Percentiles rank a stretch among this genome's conserved stretches.
These are phyloP conservation scores for Boletus sp. DNA, from an alignment of 768 basidiomycete species.

Conservation along the genomic window DNA sequence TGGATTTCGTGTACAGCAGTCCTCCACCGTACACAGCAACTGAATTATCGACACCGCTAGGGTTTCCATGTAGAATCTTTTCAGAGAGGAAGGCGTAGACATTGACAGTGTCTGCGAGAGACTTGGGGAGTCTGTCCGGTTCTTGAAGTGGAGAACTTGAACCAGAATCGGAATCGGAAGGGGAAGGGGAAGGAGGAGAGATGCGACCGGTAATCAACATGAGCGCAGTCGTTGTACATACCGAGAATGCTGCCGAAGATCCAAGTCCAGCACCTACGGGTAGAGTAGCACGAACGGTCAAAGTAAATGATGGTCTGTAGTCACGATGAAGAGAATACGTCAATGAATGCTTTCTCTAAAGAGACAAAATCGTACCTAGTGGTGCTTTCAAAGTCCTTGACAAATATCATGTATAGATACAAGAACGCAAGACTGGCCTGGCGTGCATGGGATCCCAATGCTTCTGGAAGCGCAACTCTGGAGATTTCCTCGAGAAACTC, in stretches of 20 bases:
- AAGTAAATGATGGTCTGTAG: conserved; percentile 69
- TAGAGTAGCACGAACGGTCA: conserved; percentile 81
- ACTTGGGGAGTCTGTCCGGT: conserved; percentile 55
- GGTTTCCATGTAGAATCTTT: conserved; percentile 95
- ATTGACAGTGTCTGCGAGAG: conserved; percentile 78
- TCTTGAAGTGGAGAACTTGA: conserved; percentile 31
- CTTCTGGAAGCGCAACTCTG: conserved; percentile 33
- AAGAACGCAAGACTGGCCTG: conserved; percentile 73
- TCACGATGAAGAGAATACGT: conserved; percentile 3
- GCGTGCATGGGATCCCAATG: conserved; percentile 35
- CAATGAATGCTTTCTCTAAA: conserved; percentile 13
- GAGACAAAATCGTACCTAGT: conserved; percentile 48
- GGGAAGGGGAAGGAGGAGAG: conserved; percentile 39
- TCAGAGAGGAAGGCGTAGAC: conserved; percentile 92
- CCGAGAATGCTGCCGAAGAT: conserved; percentile 94
- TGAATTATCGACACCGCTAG: conserved; percentile 96
- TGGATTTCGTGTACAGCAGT: conserved; percentile 77
- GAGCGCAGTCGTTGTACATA: conserved; percentile 77
- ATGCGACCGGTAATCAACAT: conserved; percentile 75
- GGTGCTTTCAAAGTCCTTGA: conserved; percentile 37
- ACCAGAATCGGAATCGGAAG: conserved; percentile 13
- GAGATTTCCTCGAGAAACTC: conserved; percentile 71
- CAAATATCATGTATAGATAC: conserved; percentile 86
- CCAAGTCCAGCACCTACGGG: conserved; percentile 96
- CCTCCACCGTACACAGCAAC: conserved; percentile 92